Evolutionary conservation across 345 rosid species (phyloP).

Genomic region (Ceriops tagal): DNA sequence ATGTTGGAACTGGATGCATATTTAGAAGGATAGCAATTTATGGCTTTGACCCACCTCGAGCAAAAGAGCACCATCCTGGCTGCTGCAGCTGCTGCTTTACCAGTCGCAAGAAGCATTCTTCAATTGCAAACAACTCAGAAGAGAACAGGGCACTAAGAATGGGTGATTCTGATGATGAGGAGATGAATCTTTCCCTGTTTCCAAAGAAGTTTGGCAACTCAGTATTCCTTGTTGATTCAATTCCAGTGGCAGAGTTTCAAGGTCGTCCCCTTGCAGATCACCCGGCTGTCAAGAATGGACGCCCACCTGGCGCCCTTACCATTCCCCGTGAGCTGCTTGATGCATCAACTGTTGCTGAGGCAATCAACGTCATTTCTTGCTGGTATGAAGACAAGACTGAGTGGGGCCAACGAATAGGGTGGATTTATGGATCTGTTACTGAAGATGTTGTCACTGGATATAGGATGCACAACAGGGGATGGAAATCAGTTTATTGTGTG

Average conservation of each 20-base stretch:
- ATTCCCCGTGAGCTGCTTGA: slow-evolving; percentile 88
- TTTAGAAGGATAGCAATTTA: slow-evolving; percentile 89
- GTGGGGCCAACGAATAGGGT: slow-evolving; percentile 96
- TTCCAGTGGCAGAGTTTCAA: slow-evolving; percentile 90
- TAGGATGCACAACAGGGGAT: slow-evolving; percentile 96
- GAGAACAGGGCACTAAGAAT: slow-evolving; percentile 77
- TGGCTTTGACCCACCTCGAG: slow-evolving; percentile 87
- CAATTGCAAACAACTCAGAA: slow-evolving; percentile 47
- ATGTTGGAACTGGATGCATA: slow-evolving; percentile 96
- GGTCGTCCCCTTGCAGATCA: slow-evolving; percentile 99
- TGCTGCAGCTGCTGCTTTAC: slow-evolving; percentile 72
- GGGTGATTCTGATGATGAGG: slow-evolving; percentile 88
- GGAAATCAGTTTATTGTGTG: slow-evolving; percentile 97
- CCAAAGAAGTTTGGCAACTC: slow-evolving; percentile 94
- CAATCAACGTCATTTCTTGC: slow-evolving; percentile 93
- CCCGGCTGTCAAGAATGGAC: slow-evolving; percentile 88
- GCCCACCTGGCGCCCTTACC: slow-evolving; percentile 92
- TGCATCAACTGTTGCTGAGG: slow-evolving; percentile 94
- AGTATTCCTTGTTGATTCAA: slow-evolving; percentile 72
- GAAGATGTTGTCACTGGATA: slow-evolving; percentile 99
- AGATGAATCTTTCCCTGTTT: slow-evolving; percentile 61
- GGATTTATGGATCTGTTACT: slow-evolving; percentile 99
- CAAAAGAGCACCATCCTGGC: slow-evolving; percentile 60
- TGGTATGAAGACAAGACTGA: slow-evolving; percentile 99
- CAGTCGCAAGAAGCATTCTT: slow-evolving; percentile 51